Conservation (phyloP, 2,329 filamentous ascomycete species). For the Stachybotrys chlorohalonatus region DNA sequence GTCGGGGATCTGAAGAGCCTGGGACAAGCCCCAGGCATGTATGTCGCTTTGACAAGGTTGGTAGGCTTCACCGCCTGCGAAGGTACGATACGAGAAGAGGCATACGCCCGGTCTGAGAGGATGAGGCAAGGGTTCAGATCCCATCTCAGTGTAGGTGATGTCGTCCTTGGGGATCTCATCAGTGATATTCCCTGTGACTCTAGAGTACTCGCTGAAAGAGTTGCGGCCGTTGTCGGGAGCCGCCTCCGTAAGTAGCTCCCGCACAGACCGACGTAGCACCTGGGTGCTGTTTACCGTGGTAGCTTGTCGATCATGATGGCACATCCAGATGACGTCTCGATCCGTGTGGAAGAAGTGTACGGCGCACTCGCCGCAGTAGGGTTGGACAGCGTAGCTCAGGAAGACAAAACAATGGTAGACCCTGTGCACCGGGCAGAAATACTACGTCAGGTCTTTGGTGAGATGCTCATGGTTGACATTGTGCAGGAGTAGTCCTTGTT, state of each 20-base stretch:
- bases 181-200: slow-evolving; percentile 2
- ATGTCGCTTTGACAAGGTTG: slow-evolving; percentile 18
- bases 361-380: slow-evolving; percentile 23
- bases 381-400: slow-evolving; percentile 9
- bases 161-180: slow-evolving; percentile 13
- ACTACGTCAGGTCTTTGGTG: slow-evolving; percentile 14
- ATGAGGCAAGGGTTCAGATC: slow-evolving; percentile 13
- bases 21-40: slow-evolving; percentile 10
- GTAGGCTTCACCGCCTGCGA: slow-evolving; percentile 14
- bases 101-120: slow-evolving; percentile 8
- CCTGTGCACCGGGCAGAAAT: slow-evolving; percentile 19
- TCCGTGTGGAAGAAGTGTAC: slow-evolving; percentile 14
- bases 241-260: too few relatives aligned
- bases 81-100: slow-evolving; percentile 17
- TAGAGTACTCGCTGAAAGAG: too few relatives aligned
- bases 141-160: slow-evolving; percentile 11
- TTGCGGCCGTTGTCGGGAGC: too few relatives aligned
- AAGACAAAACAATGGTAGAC: slow-evolving; percentile 16
- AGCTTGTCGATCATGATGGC: slow-evolving; percentile 7
- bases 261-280: too few relatives aligned
- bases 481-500: not conserved
- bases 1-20: slow-evolving; percentile 11
- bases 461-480: slow-evolving; percentile 8
- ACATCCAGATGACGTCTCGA: slow-evolving; percentile 11
- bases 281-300: slow-evolving; percentile 2